These are phyloP conservation scores for Cercospora janseana DNA, from an alignment of 2,329 filamentous ascomycete species.

Conservation along the genomic window DNA sequence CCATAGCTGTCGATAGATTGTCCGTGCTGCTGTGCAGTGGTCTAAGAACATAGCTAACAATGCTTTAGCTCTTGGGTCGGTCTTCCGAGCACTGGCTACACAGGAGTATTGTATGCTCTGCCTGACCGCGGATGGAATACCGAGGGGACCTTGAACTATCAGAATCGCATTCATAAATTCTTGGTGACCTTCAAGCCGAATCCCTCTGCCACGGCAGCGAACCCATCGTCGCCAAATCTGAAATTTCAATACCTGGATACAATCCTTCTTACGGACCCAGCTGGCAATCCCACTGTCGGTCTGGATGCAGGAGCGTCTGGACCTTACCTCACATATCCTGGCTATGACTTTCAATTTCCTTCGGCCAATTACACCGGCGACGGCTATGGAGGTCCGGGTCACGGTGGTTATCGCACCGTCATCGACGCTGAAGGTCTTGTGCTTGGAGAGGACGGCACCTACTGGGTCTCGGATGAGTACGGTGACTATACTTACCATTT, in stretches of 20 bases:
- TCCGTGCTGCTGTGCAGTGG: neutral
- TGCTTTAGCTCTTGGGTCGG: slow-evolving; percentile 1
- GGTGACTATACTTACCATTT: slow-evolving; percentile 66
- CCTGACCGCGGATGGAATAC: slow-evolving; percentile 68
- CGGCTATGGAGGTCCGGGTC: slow-evolving; percentile 62
- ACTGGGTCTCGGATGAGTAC: slow-evolving; percentile 71
- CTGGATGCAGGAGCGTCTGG: slow-evolving; percentile 60
- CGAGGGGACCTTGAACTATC: slow-evolving; percentile 66
- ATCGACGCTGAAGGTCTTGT: slow-evolving; percentile 68
- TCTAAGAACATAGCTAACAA: neutral
- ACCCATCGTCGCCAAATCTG: slow-evolving; percentile 60
- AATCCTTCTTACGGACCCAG: slow-evolving; percentile 62
- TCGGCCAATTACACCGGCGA: slow-evolving; percentile 63
- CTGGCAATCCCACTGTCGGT: slow-evolving; percentile 61
- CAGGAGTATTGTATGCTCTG: slow-evolving; percentile 61
- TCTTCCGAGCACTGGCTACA: slow-evolving; percentile 49
- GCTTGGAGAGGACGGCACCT: slow-evolving; percentile 58
- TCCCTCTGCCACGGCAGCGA: slow-evolving; percentile 50
- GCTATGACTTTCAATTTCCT: slow-evolving; percentile 59
- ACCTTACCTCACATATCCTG: slow-evolving; percentile 52
- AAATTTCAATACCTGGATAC: slow-evolving; percentile 63
- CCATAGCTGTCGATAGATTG: slow-evolving; percentile 60
- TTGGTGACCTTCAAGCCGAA: slow-evolving; percentile 57
- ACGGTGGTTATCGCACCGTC: slow-evolving; percentile 59
- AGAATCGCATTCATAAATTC: slow-evolving; percentile 68